Base-by-base conservation (phyloP, 1,284 basidiomycete genomes). In the Schizophyllum commune region DNA sequence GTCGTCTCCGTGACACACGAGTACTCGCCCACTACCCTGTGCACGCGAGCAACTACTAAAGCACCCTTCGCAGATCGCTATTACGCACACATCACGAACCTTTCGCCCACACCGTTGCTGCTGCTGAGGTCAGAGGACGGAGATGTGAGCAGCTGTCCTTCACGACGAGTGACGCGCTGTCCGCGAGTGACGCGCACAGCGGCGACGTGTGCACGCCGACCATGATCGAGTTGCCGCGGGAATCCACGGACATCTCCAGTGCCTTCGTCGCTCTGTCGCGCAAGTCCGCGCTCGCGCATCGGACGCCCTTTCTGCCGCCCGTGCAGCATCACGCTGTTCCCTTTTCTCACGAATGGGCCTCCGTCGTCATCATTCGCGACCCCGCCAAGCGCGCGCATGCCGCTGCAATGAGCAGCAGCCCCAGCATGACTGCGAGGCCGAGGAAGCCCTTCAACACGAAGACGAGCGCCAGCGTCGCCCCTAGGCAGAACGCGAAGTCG, bases 361-460 rank as follows among this genome's bases (percentile, higher is more conserved):
- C n/a, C n/a, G n/a, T n/a, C n/a, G n/a, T n/a, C 80, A 66, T 81
- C 21, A 64, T 72, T 13, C 65, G 69, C n/a, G 75, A 81, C 65
- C 79, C 81, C 6, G 74, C 71, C 17, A 82, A 84, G 58, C 74
- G 77, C 21, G 75, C 77, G 22, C 73, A n/a, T n/a, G 71, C n/a
- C 72, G 74, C 56, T 70, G 77, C 55, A 70, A 72, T 64, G 78
- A 78, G 58, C 67, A 71, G 34, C 74, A 79, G 60, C 70, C 68
- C 39, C 75, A 76, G 61, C 74, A 72, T 21, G 76, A 83, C 63
- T 66, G 69, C 47, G 85, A 86, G 63, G 83, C 85, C 62, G 69
- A 73, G 56, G 72, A 78, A 61, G 79, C 79, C 5, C 55, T 75
- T 32, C 72, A 69, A 60, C n/a, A 7, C 8, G 52, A 54, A n/a